phyloP scores from a whole-genome alignment of 148 eudicot species.

The Persicaria tinctoria region DNA sequence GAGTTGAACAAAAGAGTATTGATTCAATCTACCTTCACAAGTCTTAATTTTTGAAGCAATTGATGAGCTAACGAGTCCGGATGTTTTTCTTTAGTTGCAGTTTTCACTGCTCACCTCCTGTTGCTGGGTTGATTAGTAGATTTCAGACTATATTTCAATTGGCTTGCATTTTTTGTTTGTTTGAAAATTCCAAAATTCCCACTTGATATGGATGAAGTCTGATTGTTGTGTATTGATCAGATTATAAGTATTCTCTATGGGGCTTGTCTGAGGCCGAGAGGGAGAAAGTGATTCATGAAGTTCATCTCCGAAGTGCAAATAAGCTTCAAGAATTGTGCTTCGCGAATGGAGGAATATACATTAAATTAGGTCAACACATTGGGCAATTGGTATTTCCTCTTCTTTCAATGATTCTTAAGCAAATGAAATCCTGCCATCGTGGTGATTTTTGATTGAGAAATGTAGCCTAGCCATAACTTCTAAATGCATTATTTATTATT shows the following conservation, averaged over 20 bases:
- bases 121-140: neutral
- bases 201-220: neutral
- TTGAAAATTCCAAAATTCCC: neutral
- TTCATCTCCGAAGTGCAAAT: constrained; percentile 72
- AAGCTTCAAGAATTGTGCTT: constrained; percentile 91
- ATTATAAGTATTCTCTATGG: constrained; percentile 83
- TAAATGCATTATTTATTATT: neutral
- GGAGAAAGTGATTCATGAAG: constrained; percentile 58
- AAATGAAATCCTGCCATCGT: constrained; percentile 5
- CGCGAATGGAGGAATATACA: constrained; percentile 92
- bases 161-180: neutral
- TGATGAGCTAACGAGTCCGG: neutral
- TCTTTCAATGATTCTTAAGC: constrained; percentile 1
- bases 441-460: neutral
- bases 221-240: constrained; percentile 24
- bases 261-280: constrained; percentile 81
- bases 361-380: constrained; percentile 95
- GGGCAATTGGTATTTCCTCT: constrained; percentile 68
- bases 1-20: neutral
- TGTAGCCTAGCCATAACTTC: neutral
- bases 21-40: neutral
- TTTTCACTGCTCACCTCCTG: neutral
- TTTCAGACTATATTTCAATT: neutral
- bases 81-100: neutral
- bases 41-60: neutral